Evolutionary conservation across 2,329 filamentous ascomycete species (phyloP).

Genomic region (Macrophomina tecta): DNA sequence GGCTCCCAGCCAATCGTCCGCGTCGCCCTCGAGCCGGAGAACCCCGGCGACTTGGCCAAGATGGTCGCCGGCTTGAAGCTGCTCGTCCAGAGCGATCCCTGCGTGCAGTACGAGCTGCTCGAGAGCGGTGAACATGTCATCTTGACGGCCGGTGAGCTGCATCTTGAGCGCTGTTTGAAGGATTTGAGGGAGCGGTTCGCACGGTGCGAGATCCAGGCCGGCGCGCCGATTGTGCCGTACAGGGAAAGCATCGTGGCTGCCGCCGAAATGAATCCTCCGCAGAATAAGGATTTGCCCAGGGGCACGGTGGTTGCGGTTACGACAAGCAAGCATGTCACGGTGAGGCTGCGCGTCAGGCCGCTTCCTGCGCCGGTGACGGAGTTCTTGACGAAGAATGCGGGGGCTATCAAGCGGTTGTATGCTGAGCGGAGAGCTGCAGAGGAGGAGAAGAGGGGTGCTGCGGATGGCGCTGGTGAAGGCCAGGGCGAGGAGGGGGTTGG

Average conservation of each 20-base stretch:
- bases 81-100: conserved; percentile 93
- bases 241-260: conserved; percentile 87
- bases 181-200: conserved; percentile 93
- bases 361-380: conserved; percentile 80
- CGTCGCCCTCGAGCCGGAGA: conserved; percentile 91
- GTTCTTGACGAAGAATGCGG: conserved; percentile 80
- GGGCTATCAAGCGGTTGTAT: conserved; percentile 80
- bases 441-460: conserved; percentile 47
- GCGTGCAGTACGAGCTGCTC: conserved; percentile 93
- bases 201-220: conserved; percentile 90
- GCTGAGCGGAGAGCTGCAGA: conserved; percentile 67
- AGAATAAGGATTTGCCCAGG: conserved; percentile 82
- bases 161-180: conserved; percentile 91
- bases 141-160: conserved; percentile 89
- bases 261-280: conserved; percentile 89
- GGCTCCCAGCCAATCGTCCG: conserved; percentile 90
- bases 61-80: conserved; percentile 89
- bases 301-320: conserved; percentile 79
- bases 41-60: conserved; percentile 88
- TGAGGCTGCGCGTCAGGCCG: conserved; percentile 78
- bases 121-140: conserved; percentile 94
- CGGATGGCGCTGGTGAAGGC: conserved; percentile 38
- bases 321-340: conserved; percentile 82
- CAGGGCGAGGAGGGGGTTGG: conserved; percentile 58
- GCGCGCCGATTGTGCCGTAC: conserved; percentile 94